These are phyloP conservation scores for Metschnikowia drakensbergensis DNA, from an alignment of 805 yeast species.

Conservation along the genomic window DNA sequence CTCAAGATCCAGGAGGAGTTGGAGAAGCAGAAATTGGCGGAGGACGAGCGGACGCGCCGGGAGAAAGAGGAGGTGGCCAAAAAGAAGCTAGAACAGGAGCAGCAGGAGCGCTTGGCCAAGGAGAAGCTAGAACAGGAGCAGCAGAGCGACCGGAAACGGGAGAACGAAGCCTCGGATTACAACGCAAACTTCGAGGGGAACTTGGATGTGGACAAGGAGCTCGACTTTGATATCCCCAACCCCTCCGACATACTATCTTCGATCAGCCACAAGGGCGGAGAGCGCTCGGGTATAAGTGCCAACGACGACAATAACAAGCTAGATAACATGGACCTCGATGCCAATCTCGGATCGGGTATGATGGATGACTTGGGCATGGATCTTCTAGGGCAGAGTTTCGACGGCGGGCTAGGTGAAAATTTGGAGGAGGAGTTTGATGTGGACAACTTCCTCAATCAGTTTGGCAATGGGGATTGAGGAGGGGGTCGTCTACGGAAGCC, in stretches of 20 bases:
- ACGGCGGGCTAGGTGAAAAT: slow-evolving; percentile 20
- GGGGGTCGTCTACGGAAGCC: neutral
- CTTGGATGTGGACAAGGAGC: slow-evolving; percentile 23
- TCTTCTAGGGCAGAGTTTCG: slow-evolving; percentile 33
- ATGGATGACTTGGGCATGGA: slow-evolving; percentile 42
- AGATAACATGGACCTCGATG: slow-evolving; percentile 25
- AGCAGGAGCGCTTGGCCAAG: slow-evolving; percentile 16
- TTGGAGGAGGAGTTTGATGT: slow-evolving; percentile 43
- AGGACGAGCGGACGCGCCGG: slow-evolving; percentile 22
- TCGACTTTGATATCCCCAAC: slow-evolving; percentile 25
- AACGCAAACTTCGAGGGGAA: slow-evolving; percentile 21
- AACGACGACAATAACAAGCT: slow-evolving; percentile 1
- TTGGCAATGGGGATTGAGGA: slow-evolving; percentile 32
- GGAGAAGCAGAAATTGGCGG: slow-evolving; percentile 31
- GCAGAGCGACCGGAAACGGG: slow-evolving; percentile 16
- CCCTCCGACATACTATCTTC: slow-evolving; percentile 32
- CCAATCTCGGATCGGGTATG: slow-evolving; percentile 38
- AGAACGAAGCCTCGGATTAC: slow-evolving; percentile 11
- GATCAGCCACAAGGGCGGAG: slow-evolving; percentile 21
- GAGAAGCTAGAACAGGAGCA: slow-evolving; percentile 20
- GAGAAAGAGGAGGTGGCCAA: slow-evolving; percentile 20
- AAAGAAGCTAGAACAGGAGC: slow-evolving; percentile 20
- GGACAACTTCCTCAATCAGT: slow-evolving; percentile 42
- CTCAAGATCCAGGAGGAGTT: slow-evolving; percentile 33
- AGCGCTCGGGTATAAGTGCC: slow-evolving; percentile 2